Evolutionary conservation across 2,329 filamentous ascomycete genomes (phyloP).

Genomic region (Sporothrix inflata): DNA sequence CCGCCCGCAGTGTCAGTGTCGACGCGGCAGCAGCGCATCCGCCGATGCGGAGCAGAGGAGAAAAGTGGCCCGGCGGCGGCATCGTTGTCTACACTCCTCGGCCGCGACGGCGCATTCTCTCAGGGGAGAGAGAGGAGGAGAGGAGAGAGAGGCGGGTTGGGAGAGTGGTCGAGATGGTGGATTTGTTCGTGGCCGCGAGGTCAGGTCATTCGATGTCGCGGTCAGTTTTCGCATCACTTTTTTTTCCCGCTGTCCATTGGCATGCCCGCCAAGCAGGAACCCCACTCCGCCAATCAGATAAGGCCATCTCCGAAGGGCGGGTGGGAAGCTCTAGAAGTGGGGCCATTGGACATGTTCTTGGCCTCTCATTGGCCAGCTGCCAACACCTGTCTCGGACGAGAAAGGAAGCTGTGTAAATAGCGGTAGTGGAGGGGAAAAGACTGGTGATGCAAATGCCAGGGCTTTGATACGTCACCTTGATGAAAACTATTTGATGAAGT

Average conservation of each 20-base stretch:
- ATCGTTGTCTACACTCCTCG: constrained; percentile 16
- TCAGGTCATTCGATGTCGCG: neutral
- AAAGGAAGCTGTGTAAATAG: constrained; percentile 6
- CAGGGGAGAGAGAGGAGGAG: no score
- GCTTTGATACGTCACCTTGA: no score
- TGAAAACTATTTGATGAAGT: neutral
- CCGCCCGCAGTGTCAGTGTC: neutral
- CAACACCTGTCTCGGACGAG: neutral
- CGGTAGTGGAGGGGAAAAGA: neutral
- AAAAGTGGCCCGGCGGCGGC: constrained; percentile 46
- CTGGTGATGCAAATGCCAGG: no score
- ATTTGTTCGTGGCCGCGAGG: neutral
- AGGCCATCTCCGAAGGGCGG: neutral
- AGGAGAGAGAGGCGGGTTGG: neutral
- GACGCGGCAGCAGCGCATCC: constrained; percentile 13
- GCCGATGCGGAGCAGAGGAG: constrained; percentile 40
- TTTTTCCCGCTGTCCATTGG: neutral
- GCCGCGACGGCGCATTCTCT: constrained; percentile 18
- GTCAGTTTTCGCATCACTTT: neutral
- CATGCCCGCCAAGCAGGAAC: neutral
- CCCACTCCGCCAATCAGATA: constrained; percentile 20
- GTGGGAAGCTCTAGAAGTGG: neutral
- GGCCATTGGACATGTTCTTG: neutral
- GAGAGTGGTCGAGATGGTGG: neutral
- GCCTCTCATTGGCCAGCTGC: neutral